A percentile compares a stretch with the other conserved stretches of the same genome.
phyloP scores from a whole-genome alignment of 495 filamentous ascomycete species.

The Neurospora pannonica region DNA sequence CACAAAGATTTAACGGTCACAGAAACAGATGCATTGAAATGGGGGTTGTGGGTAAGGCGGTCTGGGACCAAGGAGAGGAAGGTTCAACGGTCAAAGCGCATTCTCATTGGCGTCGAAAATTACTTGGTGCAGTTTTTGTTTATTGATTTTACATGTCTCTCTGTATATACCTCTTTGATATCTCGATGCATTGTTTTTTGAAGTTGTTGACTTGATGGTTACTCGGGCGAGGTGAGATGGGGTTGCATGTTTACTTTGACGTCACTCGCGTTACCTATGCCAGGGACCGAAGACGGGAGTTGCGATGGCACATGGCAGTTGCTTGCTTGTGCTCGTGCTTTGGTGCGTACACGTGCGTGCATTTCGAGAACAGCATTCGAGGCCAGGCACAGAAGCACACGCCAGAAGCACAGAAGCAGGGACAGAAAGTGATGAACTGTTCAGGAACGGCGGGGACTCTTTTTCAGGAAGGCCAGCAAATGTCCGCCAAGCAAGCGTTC shows the following conservation, averaged over 20 bases:
- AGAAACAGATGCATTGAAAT: not conserved
- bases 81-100: not conserved
- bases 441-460: not conserved
- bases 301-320: not conserved
- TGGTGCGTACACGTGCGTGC: not conserved
- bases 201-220: not conserved
- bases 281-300: not conserved
- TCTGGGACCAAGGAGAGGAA: not conserved
- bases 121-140: not conserved
- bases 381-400: not conserved
- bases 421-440: not conserved
- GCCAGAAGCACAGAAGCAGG: not conserved
- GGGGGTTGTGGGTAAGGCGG: not conserved
- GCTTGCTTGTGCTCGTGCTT: not conserved
- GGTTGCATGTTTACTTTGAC: not conserved
- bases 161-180: not conserved
- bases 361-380: not conserved
- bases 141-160: not conserved
- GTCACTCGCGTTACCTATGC: not conserved
- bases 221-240: not conserved
- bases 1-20: not conserved
- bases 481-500: not conserved
- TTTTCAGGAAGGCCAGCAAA: not conserved
- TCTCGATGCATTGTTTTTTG: not conserved
- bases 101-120: not conserved